Evolutionary conservation across 768 basidiomycete species (phyloP), one percentile per base, ranked within the genome.

Genomic region (Tulasnella calospora): DNA sequence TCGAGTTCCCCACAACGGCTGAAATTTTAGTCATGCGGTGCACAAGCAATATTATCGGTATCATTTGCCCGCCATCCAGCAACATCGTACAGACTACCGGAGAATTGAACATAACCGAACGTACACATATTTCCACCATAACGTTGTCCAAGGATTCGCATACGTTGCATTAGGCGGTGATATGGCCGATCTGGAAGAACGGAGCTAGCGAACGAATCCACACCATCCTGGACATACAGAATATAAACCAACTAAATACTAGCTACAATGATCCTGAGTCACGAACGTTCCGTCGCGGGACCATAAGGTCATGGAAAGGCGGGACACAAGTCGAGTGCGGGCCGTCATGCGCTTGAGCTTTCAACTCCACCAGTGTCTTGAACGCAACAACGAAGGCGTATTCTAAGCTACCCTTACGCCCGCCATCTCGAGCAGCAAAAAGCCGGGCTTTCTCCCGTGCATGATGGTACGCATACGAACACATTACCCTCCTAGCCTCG

Each of bases 391-490:
- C 38, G 30, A 72, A 72, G 1, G 71, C 71, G 38, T 72, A 72
- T 17, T 13, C 71, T 6, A 72, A 30, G 71, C 71, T 72, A 6
- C 33, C 33, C 36, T 46, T 33, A 19, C 19, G 10, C n/a, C 71
- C 36, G 13, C 33, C 30, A 2, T 17, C 10, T 35, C 23, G 4
- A 33, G 61, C 27, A 33, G 30, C 27, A 61, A 21, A 61, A 3
- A 4, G 6, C 55, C 15, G 23, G 23, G 55, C 55, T n/a, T 57
- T n/a, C 30, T 82, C 76, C 55, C 80, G 80, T 79, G 87, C 87
- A 77, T 85, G 83, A 1, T 83, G 47, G 81, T 90, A 90, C 0
- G 88, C 89, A 75, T 86, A 89, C 40, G 89, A 89, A 9, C 89
- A 89, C 79, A 86, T 86, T 72, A 90, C 78, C 3, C 84, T 82